A percentile compares a stretch with the other conserved stretches of the same genome.
Conservation (phyloP, 2,329 filamentous ascomycete species). For the Grosmannia serpens region DNA sequence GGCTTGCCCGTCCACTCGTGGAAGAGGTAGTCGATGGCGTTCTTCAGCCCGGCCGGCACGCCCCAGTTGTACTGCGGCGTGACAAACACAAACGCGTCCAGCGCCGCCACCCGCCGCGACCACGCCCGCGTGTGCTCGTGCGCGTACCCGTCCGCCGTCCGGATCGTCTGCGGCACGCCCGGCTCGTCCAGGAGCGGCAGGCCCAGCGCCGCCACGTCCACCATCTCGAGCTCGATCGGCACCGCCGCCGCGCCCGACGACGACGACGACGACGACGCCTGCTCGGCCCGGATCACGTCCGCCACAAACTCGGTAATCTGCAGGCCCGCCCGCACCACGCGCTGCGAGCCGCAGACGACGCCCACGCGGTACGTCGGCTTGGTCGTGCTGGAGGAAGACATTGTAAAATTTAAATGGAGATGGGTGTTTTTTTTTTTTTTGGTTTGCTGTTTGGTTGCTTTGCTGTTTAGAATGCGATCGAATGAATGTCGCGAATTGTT, state of each 20-base stretch:
- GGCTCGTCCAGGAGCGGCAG: slow-evolving; percentile 26
- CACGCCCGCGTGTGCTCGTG: slow-evolving; percentile 24
- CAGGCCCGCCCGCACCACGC: slow-evolving; percentile 14
- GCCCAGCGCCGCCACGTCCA: slow-evolving; percentile 21
- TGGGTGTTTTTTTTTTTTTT: no score
- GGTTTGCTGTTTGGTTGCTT: no score
- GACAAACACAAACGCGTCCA: slow-evolving; percentile 21
- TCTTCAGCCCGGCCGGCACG: slow-evolving; percentile 35
- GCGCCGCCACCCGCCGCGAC: slow-evolving; percentile 18
- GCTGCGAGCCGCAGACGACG: slow-evolving; percentile 17
- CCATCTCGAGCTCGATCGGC: slow-evolving; percentile 8
- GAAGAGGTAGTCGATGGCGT: slow-evolving; percentile 40
- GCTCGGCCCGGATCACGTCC: slow-evolving; percentile 9
- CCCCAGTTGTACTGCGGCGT: slow-evolving; percentile 35
- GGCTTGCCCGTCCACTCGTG: slow-evolving; percentile 38
- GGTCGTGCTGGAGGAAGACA: background rate
- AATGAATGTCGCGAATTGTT: no score
- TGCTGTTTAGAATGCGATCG: no score
- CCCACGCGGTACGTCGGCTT: slow-evolving; percentile 12
- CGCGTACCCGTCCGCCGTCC: slow-evolving; percentile 17
- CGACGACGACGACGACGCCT: background rate
- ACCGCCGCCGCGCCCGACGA: background rate
- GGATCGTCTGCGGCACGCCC: slow-evolving; percentile 19
- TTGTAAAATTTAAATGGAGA: background rate
- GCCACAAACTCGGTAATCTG: slow-evolving; percentile 14